Base-by-base conservation (phyloP, 257 asterid species). In the Ilex aquifolium region DNA sequence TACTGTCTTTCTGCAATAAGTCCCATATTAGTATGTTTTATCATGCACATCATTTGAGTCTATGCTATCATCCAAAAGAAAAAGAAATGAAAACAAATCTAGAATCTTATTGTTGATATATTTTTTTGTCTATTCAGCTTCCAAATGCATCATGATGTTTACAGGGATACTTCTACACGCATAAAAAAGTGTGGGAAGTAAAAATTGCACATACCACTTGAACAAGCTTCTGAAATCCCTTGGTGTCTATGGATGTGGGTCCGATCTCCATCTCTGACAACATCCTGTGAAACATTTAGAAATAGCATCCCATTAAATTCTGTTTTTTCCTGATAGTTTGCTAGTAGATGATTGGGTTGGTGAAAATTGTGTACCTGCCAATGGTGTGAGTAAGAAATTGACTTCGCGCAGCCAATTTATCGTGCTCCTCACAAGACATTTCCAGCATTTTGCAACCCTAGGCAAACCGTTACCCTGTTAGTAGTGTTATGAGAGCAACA, bases 361-460 rank as follows among this genome's bases (percentile, higher is more conserved):
- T 64, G 50, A 53, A 27, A 30, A 67, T 27, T 31, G 15, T 27
- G 10, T 69, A 85, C 98, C 98, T 88, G 72, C 98, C 98, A 68
- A 91, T 70, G 21, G 88, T 73, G 83, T 88, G 98, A 40, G 98
- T 88, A 44, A 91, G 79, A 73, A 91, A 86, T 63, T 91, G 98
- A 62, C 86, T 88, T 61, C 74, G 77, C 17, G 96, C 95, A 29
- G 95, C 79, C 62, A 86, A 69, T 67, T 73, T 71, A 62, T 86
- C 98, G 52, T 91, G 96, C 72, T 86, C 95, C 76, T 88, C 95
- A 62, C 98, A 91, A 13, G 77, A 69, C 95, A 91, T 91, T 74
- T 86, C 96, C 80, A 82, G 65, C 95, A 88, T 88, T 51, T 59
- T 84, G 82, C 98, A 91, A 31, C 95, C 98, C 96, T 91, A 79